Percentiles rank a stretch among this genome's conserved stretches.
Evolutionary conservation across 1,284 basidiomycete genomes (phyloP).

Genomic region (Cryptococcus jaspeensis): DNA sequence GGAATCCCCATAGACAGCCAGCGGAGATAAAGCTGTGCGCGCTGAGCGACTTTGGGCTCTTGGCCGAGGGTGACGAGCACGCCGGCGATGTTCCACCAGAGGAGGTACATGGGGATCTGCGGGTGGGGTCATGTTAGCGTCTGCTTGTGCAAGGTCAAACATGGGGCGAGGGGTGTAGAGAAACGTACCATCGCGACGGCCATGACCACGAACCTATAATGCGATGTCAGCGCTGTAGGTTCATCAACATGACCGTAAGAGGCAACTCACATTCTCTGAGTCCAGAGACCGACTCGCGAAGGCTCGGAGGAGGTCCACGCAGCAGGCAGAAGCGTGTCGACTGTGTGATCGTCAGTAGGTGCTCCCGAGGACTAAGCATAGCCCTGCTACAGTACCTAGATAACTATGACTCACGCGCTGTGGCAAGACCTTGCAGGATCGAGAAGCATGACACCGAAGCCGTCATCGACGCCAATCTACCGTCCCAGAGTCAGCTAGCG

Average conservation of each 20-base stretch:
- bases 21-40: conserved; percentile 73
- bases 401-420: conserved; percentile 56
- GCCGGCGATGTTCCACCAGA: conserved; percentile 76
- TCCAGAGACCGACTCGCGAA: conserved; percentile 82
- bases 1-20: conserved; percentile 81
- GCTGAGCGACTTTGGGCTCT: conserved; percentile 74
- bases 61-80: conserved; percentile 78
- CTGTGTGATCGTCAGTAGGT: conserved; percentile 14
- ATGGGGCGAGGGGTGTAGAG: neutral
- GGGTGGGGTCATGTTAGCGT: neutral
- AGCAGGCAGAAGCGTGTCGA: conserved; percentile 85
- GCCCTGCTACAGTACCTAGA: neutral
- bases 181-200: conserved; percentile 50
- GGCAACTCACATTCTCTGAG: conserved; percentile 74
- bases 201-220: conserved; percentile 64
- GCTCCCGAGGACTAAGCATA: neutral
- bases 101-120: conserved; percentile 43
- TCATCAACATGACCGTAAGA: conserved; percentile 37
- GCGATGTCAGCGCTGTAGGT: conserved; percentile 2
- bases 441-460: conserved; percentile 69
- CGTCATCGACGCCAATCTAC: conserved; percentile 74
- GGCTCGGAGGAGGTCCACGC: conserved; percentile 87
- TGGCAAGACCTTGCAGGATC: conserved; percentile 80
- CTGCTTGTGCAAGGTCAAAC: neutral
- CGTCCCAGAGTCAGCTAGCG: conserved; percentile 21